These are phyloP conservation scores for Pseudonitzschia delicatissima DNA, from an alignment of 108 stramenopile species.

Conservation along the genomic window DNA sequence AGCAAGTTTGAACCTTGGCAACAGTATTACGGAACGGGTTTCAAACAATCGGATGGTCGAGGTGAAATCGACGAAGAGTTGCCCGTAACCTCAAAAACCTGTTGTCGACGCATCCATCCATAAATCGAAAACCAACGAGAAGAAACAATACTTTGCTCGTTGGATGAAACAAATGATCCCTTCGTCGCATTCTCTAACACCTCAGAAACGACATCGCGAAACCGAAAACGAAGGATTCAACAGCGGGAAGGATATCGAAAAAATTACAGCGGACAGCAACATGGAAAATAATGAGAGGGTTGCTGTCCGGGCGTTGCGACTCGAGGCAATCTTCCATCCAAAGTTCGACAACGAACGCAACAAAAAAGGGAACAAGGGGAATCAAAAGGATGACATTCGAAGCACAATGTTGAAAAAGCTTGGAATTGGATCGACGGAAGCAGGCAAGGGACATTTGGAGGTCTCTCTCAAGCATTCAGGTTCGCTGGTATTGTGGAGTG, in stretches of 20 bases:
- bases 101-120: too few relatives aligned
- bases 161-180: too few relatives aligned
- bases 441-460: constrained; percentile 62
- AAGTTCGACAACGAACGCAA: constrained; percentile 82
- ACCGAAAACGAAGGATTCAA: background rate
- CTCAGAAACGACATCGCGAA: background rate
- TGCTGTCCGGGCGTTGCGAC: constrained; percentile 28
- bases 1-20: too few relatives aligned
- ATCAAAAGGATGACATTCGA: constrained; percentile 35
- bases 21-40: too few relatives aligned
- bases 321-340: constrained; percentile 86
- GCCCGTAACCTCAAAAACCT: too few relatives aligned
- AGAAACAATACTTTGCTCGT: background rate
- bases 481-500: constrained; percentile 84
- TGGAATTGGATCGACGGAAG: constrained; percentile 32
- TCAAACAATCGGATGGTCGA: too few relatives aligned
- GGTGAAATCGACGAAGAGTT: too few relatives aligned
- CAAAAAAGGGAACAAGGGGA: constrained; percentile 23
- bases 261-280: background rate
- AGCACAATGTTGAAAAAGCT: constrained; percentile 57
- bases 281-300: background rate
- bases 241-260: background rate
- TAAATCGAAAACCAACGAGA: background rate
- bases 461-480: constrained; percentile 89
- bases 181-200: too few relatives aligned